These are phyloP conservation scores for Vitis hybrid DNA, from an alignment of 177 flowering plant species.

Conservation along the genomic window DNA sequence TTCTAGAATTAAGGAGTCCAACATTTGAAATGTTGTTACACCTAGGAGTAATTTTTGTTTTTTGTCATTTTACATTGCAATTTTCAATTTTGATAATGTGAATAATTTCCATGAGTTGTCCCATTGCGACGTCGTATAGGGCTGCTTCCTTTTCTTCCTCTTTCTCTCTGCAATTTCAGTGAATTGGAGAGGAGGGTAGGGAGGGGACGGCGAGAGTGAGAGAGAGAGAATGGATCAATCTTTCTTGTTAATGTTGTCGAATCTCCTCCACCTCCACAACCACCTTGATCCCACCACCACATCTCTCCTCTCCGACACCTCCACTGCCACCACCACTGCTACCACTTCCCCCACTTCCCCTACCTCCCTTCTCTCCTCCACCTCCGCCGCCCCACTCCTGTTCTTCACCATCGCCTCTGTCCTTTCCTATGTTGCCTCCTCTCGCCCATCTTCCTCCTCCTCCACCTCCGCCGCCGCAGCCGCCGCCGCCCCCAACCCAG, in stretches of 20 bases:
- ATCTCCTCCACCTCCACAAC: conserved; percentile 88
- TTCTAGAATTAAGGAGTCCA: no score
- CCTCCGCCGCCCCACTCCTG: conserved; percentile 66
- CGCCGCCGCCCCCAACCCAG: conserved; percentile 22
- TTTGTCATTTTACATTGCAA: no score
- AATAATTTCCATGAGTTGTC: background rate
- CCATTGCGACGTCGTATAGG: background rate
- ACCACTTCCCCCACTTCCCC: conserved; percentile 28
- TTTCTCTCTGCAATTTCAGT: background rate
- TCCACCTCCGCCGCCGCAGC: conserved; percentile 25
- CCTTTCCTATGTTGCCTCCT: conserved; percentile 42
- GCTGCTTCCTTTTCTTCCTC: background rate
- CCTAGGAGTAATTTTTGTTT: background rate
- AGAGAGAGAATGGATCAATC: conserved; percentile 60
- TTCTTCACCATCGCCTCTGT: conserved; percentile 62
- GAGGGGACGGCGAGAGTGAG: background rate
- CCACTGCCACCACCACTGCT: conserved; percentile 27
- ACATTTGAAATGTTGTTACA: no score
- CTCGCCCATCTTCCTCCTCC: conserved; percentile 33
- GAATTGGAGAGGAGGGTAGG: background rate
- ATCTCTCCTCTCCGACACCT: conserved; percentile 34
- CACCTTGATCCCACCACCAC: conserved; percentile 75
- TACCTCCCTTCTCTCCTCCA: conserved; percentile 39
- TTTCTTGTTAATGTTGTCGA: conserved; percentile 77
- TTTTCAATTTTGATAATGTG: background rate